A percentile compares a stretch with the other conserved stretches of the same genome.
These are phyloP conservation scores for Mycena floridula DNA, from an alignment of 768 basidiomycete genomes.

Conservation along the genomic window DNA sequence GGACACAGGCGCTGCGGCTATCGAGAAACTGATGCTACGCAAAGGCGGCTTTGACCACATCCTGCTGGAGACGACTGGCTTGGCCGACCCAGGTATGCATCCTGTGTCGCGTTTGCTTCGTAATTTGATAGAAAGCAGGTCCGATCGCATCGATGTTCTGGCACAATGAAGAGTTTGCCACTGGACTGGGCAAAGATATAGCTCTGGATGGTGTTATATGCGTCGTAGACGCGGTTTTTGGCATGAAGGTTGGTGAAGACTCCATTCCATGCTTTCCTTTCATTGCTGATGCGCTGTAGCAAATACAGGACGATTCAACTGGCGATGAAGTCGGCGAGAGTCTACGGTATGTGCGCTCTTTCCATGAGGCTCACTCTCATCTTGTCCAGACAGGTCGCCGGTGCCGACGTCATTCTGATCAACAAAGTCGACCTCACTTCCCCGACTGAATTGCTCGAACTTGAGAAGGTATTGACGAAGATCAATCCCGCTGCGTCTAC, in stretches of 20 bases:
- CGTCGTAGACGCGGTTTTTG: slow-evolving; percentile 87
- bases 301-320: slow-evolving; percentile 77
- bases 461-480: slow-evolving; percentile 56
- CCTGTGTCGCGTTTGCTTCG: not conserved
- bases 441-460: slow-evolving; percentile 32
- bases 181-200: slow-evolving; percentile 64
- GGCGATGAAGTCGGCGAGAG: slow-evolving; percentile 67
- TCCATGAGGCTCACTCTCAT: not conserved
- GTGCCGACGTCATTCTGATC: slow-evolving; percentile 84
- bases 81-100: slow-evolving; percentile 83
- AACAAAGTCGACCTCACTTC: slow-evolving; percentile 85
- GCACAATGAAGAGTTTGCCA: slow-evolving; percentile 78
- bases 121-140: slow-evolving; percentile 32
- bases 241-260: slow-evolving; percentile 31
- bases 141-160: slow-evolving; percentile 85
- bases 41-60: slow-evolving; percentile 94
- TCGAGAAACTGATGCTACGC: slow-evolving; percentile 83
- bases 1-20: slow-evolving; percentile 87
- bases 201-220: slow-evolving; percentile 85
- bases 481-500: slow-evolving; percentile 81
- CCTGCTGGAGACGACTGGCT: slow-evolving; percentile 89
- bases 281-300: slow-evolving; percentile 34
- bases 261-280: not conserved
- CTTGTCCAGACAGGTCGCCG: slow-evolving; percentile 79
- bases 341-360: slow-evolving; percentile 47